Base-by-base conservation (phyloP, 164 flowering plant species). In the Echeveria elegans region DNA sequence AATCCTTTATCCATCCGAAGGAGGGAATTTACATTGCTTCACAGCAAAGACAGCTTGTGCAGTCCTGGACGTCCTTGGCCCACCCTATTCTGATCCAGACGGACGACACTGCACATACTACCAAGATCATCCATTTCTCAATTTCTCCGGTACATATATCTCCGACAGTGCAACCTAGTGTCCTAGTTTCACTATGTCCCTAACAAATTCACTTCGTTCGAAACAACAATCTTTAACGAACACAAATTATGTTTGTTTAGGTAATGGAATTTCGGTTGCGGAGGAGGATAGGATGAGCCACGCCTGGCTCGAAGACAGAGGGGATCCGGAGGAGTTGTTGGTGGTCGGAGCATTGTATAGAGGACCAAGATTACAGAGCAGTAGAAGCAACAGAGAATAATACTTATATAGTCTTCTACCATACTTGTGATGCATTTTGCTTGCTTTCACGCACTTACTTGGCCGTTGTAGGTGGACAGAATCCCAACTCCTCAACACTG, bases 1-100 rank as follows among this genome's bases (percentile, higher is more conserved):
- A 48, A 79, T 87, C 52, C 85, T 87, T 31, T 87, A 82, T 61
- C 92, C 92, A 6, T 70, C 85, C 23, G 80, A 75, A 48, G 89
- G 92, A n/a, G 91, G 91, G 18, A 87, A 87, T 70, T 74, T 87
- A 85, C 92, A 87, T 67, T 71, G 87, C 73, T 87, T 87, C 79
- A 87, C 84, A 1, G 92, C 85, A 52, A 67, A 68, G 62, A 83
- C 89, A 1, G 75, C 92, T 5, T 87, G 92, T 59, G 92, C 89
- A 0, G 86, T 87, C 15, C 83, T 87, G 0, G 92, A 87, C 45
- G 92, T 87, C 53, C 81, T 85, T n/a, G 86, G 86, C 45, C 92
- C 92, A 28, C 92, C 92, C 1, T 87, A 87, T 72, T 78, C 80
- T n/a, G 86, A 85, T 66, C 78, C 79, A 12, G 86, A 85, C 15